Conservation (phyloP, 768 basidiomycete species). For the Cubamyces sp. region DNA sequence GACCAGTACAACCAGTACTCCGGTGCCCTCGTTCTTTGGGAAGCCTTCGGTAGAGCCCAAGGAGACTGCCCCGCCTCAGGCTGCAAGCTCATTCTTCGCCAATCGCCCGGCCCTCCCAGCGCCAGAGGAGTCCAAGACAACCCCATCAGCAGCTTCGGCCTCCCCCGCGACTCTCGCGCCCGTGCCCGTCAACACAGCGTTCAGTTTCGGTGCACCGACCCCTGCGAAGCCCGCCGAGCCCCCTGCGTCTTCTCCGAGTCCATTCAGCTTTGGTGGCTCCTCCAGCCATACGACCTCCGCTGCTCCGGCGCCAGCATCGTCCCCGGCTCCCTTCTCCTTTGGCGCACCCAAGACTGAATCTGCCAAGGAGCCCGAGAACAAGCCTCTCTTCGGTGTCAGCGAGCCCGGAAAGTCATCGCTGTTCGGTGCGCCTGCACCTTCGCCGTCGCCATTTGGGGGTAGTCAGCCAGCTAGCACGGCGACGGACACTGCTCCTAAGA, state of each 20-base stretch:
- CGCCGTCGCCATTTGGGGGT: slow-evolving; percentile 23
- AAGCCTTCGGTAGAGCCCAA: slow-evolving; percentile 3
- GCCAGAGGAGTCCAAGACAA: neutral
- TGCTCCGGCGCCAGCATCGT: slow-evolving; percentile 4
- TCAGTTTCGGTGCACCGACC: slow-evolving; percentile 4
- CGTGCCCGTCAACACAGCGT: slow-evolving; percentile 3
- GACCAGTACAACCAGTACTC: neutral
- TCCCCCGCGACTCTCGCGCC: neutral
- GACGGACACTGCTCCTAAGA: slow-evolving; percentile 25
- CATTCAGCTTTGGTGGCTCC: slow-evolving; percentile 23
- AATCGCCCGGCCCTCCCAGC: neutral
- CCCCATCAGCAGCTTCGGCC: neutral
- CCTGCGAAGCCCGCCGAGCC: slow-evolving; percentile 20
- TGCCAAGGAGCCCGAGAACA: slow-evolving; percentile 21
- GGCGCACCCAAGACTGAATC: slow-evolving; percentile 21
- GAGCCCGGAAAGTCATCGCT: slow-evolving; percentile 24
- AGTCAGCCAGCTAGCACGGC: slow-evolving; percentile 7
- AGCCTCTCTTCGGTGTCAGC: slow-evolving; percentile 15
- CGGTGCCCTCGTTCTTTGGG: slow-evolving; percentile 6
- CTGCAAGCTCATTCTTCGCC: slow-evolving; percentile 6
- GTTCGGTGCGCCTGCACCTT: slow-evolving; percentile 20
- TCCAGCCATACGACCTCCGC: slow-evolving; percentile 3
- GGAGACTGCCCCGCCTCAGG: neutral
- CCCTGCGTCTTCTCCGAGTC: slow-evolving; percentile 4
- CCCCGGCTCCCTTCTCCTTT: slow-evolving; percentile 29